Percentiles rank a stretch among this genome's conserved stretches.
Conservation (phyloP, 805 yeast genomes). For the Candida succiphila region DNA sequence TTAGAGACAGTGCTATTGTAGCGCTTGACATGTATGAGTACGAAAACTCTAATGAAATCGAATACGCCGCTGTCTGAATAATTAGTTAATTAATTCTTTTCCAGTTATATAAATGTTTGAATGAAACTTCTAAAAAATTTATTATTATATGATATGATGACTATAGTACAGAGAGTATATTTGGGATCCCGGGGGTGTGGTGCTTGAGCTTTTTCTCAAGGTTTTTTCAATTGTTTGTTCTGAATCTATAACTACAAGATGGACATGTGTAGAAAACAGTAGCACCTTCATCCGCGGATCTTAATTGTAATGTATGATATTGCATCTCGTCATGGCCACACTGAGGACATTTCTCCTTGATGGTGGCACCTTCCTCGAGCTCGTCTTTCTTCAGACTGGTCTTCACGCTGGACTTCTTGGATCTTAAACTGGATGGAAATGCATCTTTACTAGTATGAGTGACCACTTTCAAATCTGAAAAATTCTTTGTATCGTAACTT, state of each 20-base stretch:
- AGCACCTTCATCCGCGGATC: conserved; percentile 99
- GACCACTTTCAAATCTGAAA: conserved; percentile 73
- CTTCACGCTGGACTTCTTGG: conserved; percentile 85
- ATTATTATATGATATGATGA: not conserved
- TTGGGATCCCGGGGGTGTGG: no score
- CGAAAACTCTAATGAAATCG: conserved; percentile 76
- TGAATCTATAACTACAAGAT: conserved; percentile 82
- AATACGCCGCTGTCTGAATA: conserved; percentile 42
- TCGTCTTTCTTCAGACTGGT: conserved; percentile 70
- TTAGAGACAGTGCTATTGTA: conserved; percentile 92
- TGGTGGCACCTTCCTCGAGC: conserved; percentile 90
- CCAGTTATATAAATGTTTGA: not conserved
- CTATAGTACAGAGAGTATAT: no score
- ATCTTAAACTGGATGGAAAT: conserved; percentile 75
- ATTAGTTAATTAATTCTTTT: not conserved
- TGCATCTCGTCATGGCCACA: conserved; percentile 98
- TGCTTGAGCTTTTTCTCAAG: no score
- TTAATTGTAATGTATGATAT: conserved; percentile 89
- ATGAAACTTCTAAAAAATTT: not conserved
- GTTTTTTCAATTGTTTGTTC: conserved; percentile 71
- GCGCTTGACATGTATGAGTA: conserved; percentile 98
- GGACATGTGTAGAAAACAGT: conserved; percentile 97
- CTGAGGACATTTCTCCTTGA: conserved; percentile 96
- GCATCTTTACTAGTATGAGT: conserved; percentile 89
- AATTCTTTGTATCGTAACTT: conserved; percentile 34